phyloP scores from a whole-genome alignment of 2,329 filamentous ascomycete genomes.

The Hymenoscyphus fructigenus region DNA sequence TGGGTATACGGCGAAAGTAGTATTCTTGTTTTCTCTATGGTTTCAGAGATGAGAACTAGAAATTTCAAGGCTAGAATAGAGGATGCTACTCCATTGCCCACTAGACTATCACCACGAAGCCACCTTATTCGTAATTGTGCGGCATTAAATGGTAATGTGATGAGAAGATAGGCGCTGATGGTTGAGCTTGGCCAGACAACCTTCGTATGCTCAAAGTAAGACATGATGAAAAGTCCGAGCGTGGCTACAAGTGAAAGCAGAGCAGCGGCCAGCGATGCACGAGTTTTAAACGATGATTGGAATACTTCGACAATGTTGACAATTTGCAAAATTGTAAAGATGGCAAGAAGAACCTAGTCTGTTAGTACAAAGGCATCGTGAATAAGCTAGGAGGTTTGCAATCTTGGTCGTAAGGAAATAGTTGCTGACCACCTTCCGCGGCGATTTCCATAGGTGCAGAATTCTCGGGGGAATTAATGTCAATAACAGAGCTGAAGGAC shows the following conservation, averaged over 20 bases:
- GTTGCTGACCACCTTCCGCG: no score
- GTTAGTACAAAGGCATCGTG: no score
- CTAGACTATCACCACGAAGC: constrained; percentile 13
- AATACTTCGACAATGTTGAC: no score
- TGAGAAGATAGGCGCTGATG: constrained; percentile 28
- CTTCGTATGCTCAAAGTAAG: constrained; percentile 25
- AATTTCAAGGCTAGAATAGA: constrained; percentile 22
- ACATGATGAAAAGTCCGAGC: constrained; percentile 22
- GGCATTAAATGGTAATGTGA: constrained; percentile 27
- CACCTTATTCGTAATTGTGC: constrained; percentile 25
- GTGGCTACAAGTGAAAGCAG: constrained; percentile 22
- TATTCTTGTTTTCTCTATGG: constrained; percentile 23
- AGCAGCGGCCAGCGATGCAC: constrained; percentile 23
- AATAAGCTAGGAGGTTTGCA: no score
- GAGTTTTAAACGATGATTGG: no score
- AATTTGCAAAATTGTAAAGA: no score
- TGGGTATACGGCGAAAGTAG: constrained; percentile 22
- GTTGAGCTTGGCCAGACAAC: constrained; percentile 26
- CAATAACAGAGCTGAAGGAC: no score
- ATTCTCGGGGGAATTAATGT: no score
- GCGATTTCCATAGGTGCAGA: no score
- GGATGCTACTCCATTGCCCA: constrained; percentile 13
- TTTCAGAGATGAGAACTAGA: constrained; percentile 23
- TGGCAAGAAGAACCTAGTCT: no score
- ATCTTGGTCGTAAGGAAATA: no score